Evolutionary conservation across 1,139 yeast genomes (phyloP), one percentile per base, ranked within the genome.

Genomic region (Keqinozyma sinolaborantium): DNA sequence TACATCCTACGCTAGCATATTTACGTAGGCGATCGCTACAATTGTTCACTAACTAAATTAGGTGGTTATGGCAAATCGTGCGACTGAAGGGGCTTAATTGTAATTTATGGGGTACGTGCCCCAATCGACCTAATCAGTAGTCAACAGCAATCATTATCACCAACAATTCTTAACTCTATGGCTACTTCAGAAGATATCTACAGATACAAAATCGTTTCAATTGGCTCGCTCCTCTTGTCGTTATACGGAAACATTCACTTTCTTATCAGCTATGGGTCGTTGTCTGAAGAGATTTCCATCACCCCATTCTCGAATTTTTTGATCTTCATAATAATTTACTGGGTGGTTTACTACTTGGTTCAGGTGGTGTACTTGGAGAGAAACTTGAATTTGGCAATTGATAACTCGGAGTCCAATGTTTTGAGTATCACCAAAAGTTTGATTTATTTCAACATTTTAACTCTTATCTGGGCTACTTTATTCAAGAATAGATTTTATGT

Each of bases 301-400:
- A 84, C 92, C 3, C 92, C 95, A 11, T 84, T 83, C 61, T 75
- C 87, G 3, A 77, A 77, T 15, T 75, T 76, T 44, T 57, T 72
- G 21, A 36, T 78, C 19, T 67, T 80, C 18, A 55, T 76, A 3
- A 56, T 76, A 29, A 58, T 70, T 14, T 84, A 67, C 57, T 83
- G 90, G 90, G 60, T 60, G 2, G 40, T 78, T 21, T 60, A 74
- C 26, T 71, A 73, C 40, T 36, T 76, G 4, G 49, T 72, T 30
- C 94, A 84, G 55, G 49, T 72, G 23, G 52, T 40, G 13, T 43
- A 39, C 24, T 26, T 44, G 20, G 63, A 35, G 45, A 58, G 24
- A 42, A 61, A 30, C 68, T 80, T 28, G 82, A 82, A 23, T 68
- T 74, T 30, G 14, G 34, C 32, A 30, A 34, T 38, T 28, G 47